These are phyloP conservation scores for Delonix regia DNA, from an alignment of 306 rosid genomes.

Conservation along the genomic window DNA sequence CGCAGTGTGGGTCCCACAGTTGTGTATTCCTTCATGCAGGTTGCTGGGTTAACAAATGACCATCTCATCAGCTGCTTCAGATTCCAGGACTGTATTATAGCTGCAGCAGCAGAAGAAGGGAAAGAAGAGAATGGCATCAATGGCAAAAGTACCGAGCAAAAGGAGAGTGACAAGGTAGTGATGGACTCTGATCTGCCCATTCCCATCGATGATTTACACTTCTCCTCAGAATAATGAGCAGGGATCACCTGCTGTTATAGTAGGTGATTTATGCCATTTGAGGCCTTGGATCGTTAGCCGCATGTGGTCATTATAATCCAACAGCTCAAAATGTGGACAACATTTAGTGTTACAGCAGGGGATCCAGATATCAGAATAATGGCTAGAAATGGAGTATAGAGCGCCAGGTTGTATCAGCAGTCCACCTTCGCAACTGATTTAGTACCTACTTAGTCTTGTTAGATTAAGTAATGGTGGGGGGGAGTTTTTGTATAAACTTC, in stretches of 20 bases:
- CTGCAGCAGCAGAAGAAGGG: constrained; percentile 49
- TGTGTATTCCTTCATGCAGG: constrained; percentile 86
- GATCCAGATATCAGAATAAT: constrained; percentile 64
- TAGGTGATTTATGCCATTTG: no score
- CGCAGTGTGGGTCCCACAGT: constrained; percentile 80
- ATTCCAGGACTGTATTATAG: constrained; percentile 61
- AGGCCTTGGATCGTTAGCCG: no score
- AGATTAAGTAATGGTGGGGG: constrained; percentile 42
- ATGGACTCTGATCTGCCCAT: constrained; percentile 59
- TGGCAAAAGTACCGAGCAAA: constrained; percentile 37
- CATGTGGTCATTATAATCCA: no score
- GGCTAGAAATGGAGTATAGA: neutral
- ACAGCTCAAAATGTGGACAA: no score
- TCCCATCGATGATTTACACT: constrained; percentile 63
- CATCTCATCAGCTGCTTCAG: constrained; percentile 83
- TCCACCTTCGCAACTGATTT: neutral
- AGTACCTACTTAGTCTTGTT: neutral
- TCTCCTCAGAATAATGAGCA: constrained; percentile 64
- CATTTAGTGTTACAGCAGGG: no score
- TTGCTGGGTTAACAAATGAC: constrained; percentile 76
- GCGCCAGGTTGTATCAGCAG: neutral
- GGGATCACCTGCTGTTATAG: no score
- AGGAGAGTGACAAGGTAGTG: constrained; percentile 40
- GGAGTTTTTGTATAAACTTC: constrained; percentile 54
- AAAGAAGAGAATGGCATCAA: constrained; percentile 55